These are phyloP conservation scores for Fusarium sp. DNA, from an alignment of 2,329 filamentous ascomycete species.

Conservation along the genomic window DNA sequence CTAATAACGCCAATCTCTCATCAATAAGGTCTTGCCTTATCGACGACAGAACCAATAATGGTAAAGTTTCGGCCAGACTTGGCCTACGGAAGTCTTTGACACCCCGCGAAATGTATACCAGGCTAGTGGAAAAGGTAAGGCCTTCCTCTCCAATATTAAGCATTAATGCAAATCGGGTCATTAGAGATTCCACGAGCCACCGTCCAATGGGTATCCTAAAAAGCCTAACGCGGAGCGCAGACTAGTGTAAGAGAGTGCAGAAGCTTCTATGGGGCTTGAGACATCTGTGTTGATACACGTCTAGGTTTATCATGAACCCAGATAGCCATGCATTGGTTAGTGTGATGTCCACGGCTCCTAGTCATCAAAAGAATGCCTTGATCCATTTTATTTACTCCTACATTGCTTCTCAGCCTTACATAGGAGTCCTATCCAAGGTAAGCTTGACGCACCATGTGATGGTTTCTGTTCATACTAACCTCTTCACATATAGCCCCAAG, in stretches of 20 bases:
- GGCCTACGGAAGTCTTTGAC: not conserved
- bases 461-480: no score
- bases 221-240: not conserved
- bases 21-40: fast-evolving
- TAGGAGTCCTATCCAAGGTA: not conserved
- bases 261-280: no score
- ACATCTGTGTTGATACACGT: no score
- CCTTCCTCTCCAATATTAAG: not conserved
- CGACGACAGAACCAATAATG: not conserved
- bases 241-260: not conserved
- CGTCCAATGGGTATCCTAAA: fast-evolving
- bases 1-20: not conserved
- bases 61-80: fast-evolving
- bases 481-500: no score
- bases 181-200: not conserved
- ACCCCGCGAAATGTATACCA: not conserved
- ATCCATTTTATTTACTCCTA: not conserved
- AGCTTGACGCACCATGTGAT: fast-evolving
- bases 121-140: not conserved
- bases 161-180: not conserved
- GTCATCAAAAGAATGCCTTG: fast-evolving
- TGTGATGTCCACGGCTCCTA: fast-evolving
- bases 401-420: not conserved
- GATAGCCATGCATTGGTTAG: not conserved
- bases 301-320: not conserved